phyloP scores from a whole-genome alignment of 2,329 filamentous ascomycete genomes.

The Colletotrichum sublineola region DNA sequence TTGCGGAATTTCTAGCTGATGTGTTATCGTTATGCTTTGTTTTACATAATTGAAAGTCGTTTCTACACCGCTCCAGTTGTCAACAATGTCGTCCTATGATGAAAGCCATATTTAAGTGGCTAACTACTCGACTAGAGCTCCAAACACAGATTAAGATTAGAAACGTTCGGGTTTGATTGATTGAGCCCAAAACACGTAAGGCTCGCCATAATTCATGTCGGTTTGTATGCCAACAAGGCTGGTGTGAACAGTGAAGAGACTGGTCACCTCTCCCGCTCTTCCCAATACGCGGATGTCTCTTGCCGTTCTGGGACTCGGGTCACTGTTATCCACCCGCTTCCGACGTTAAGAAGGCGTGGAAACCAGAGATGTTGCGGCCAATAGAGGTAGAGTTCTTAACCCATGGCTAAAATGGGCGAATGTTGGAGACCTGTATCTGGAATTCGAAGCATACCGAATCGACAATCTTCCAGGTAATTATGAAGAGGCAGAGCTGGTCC shows the following conservation, averaged over 20 bases:
- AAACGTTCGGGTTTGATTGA: not conserved
- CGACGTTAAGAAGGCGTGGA: not conserved
- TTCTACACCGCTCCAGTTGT: fast-evolving
- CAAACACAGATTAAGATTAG: not conserved
- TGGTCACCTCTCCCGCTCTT: not conserved
- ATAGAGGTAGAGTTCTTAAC: not conserved
- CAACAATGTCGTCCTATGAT: no score
- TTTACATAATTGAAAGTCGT: not conserved
- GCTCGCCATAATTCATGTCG: not conserved
- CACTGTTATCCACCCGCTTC: not conserved
- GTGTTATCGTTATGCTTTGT: not conserved
- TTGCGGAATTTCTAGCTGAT: not conserved
- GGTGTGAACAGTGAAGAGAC: constrained; percentile 11
- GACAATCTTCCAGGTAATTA: not conserved
- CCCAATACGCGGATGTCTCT: not conserved
- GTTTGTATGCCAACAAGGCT: not conserved
- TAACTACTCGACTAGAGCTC: not conserved
- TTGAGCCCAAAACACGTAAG: not conserved
- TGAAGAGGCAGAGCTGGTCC: not conserved
- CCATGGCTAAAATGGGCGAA: constrained; percentile 41
- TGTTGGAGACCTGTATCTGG: constrained; percentile 55
- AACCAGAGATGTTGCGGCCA: not conserved
- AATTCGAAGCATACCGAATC: not conserved
- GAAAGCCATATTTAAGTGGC: not conserved
- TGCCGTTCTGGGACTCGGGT: not conserved